Evolutionary conservation across 1,284 basidiomycete species (phyloP), one percentile per base, ranked within the genome.

Genomic region (Stygiomarasmius scandens): DNA sequence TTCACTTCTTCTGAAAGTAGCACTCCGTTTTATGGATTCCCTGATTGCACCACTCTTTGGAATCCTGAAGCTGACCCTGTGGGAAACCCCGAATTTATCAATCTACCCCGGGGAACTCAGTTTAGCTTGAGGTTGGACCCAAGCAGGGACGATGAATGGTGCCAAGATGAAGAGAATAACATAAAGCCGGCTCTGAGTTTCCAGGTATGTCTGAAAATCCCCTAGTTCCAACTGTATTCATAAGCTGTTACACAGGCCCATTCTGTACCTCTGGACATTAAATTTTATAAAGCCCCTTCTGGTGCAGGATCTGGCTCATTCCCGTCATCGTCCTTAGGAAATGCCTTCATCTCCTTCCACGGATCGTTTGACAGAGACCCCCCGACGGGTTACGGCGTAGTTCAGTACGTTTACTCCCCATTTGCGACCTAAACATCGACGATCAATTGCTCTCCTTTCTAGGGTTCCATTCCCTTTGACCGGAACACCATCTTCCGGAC

Each of bases 221-320:
- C n/a, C n/a, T n/a, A n/a, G n/a, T n/a, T n/a, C n/a, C n/a, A n/a
- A n/a, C n/a, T n/a, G n/a, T n/a, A n/a, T n/a, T n/a, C n/a, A n/a
- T n/a, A n/a, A n/a, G n/a, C n/a, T n/a, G 23, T 9, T 11, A 25
- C 20, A 11, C 53, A 78, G 76, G 74, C 77, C 1, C 76, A 77
- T 63, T 77, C 76, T 3, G 76, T 74, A 0, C 76, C 77, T 3
- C 66, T 77, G 11, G 77, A 77, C 60, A 71, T 79, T 63, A 78
- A 77, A 52, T 76, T 77, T 61, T 77, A 70, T 55, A 49, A 59
- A 9, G 49, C 65, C 6, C 56, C 52, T 11, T 36, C 52, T 27
- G 47, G 47, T 9, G 49, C 60, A 11, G 61, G 53, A 16, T 16
- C 50, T 2, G 53, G 29, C 0, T 67, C 67, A 1, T 69, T 77